phyloP scores from a whole-genome alignment of 257 asterid species.

The Cinchona pubescens region DNA sequence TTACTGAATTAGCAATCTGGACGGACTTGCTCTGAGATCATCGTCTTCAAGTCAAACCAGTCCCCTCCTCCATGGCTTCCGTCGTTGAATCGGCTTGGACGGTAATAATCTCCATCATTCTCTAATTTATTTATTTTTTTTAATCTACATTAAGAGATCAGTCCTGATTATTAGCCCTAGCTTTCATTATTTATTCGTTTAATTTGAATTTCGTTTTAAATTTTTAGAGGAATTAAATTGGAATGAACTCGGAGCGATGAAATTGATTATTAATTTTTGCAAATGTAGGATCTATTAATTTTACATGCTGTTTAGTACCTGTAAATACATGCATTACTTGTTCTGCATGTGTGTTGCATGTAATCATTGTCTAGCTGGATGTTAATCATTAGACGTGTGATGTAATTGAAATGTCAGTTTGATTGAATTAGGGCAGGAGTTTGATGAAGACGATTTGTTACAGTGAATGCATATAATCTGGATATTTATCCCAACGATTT shows the following conservation, averaged over 20 bases:
- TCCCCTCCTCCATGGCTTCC: constrained; percentile 18
- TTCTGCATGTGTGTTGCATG: constrained; percentile 16
- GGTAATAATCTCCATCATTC: constrained; percentile 25
- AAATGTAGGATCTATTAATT: constrained; percentile 13
- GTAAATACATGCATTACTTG: neutral
- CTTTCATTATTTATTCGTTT: neutral
- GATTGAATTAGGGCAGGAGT: neutral
- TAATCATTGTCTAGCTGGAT: neutral
- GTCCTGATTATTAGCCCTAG: constrained; percentile 4
- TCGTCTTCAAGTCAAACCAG: constrained; percentile 1
- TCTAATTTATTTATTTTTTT: neutral
- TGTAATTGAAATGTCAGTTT: neutral
- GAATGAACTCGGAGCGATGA: too few species aligned
- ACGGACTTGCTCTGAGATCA: constrained; percentile 9
- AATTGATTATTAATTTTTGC: neutral
- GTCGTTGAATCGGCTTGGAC: constrained; percentile 49
- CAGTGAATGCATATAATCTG: neutral
- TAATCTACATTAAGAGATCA: constrained; percentile 13
- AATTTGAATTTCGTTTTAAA: neutral
- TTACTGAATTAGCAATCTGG: neutral
- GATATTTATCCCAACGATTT: neutral
- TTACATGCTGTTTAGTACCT: neutral
- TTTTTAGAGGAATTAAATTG: neutral
- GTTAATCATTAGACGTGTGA: neutral
- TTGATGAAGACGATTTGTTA: neutral